Conservation (phyloP, 805 yeast genomes). For the Teunomyces funiuensis region DNA sequence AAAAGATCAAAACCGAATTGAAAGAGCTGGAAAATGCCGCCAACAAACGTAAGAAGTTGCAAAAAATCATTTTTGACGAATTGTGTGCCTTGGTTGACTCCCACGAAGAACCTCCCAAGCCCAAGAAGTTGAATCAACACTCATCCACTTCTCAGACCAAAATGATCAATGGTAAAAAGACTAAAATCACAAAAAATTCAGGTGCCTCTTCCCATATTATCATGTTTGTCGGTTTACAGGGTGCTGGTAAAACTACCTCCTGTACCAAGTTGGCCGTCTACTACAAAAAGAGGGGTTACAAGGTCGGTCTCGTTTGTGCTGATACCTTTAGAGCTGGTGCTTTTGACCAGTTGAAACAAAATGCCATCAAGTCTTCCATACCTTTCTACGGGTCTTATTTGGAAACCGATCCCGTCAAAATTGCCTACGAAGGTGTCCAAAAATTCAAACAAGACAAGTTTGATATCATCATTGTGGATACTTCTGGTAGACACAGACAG, state of each 20-base stretch:
- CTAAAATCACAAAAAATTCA: slow-evolving; percentile 21
- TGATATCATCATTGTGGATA: slow-evolving; percentile 92
- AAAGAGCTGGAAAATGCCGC: slow-evolving; percentile 52
- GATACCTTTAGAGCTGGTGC: slow-evolving; percentile 99
- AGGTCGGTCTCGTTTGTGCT: slow-evolving; percentile 96
- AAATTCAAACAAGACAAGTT: slow-evolving; percentile 89
- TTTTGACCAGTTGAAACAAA: slow-evolving; percentile 95
- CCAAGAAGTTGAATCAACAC: slow-evolving; percentile 64
- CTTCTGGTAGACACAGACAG: slow-evolving; percentile 97
- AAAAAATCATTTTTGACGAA: slow-evolving; percentile 93
- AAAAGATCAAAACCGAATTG: slow-evolving; percentile 54
- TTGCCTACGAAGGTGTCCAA: slow-evolving; percentile 87
- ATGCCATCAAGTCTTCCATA: slow-evolving; percentile 91
- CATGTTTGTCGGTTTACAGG: slow-evolving; percentile 98
- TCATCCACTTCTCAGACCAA: slow-evolving; percentile 13
- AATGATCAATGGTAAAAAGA: slow-evolving; percentile 28
- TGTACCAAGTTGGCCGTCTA: slow-evolving; percentile 96
- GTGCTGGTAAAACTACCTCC: slow-evolving; percentile 98
- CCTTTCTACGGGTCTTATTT: slow-evolving; percentile 95
- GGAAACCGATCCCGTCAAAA: slow-evolving; percentile 93
- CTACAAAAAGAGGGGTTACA: slow-evolving; percentile 89
- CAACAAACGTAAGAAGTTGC: slow-evolving; percentile 76
- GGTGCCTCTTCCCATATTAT: slow-evolving; percentile 51
- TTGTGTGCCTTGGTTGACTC: slow-evolving; percentile 83
- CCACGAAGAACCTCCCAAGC: slow-evolving; percentile 63